Evolutionary conservation across 2,329 filamentous ascomycete genomes (phyloP), one percentile per base, ranked within the genome.

Genomic region (Leptographium wingfieldii): DNA sequence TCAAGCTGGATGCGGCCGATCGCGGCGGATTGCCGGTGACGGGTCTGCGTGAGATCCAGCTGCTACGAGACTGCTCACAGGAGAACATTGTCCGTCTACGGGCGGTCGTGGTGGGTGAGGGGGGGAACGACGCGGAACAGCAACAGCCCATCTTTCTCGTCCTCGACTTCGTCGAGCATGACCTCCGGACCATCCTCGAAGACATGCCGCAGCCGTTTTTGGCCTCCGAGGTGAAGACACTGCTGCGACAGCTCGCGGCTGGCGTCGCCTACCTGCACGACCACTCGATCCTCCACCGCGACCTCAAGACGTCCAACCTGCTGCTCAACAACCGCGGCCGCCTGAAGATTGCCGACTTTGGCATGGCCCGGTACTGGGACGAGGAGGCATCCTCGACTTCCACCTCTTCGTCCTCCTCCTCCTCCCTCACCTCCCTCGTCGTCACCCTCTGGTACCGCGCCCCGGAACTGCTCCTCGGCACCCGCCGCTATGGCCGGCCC

Each of bases 371-470:
- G 33, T 94, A 94, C 74, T 40, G 88, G 60, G 88, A 88, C 57
- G 84, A 90, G 46, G 9, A 40, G 38, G 9, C 31, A 3, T 3
- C 35, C 29, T 19, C 22, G n/a, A n/a, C 51, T 22, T 16, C 40
- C 11, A 33, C 91, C 92, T 4, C 78, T 85, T 0, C 52, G 77
- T 27, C 38, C 12, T 6, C 19, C 3, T 9, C 78, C 5, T 80
- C 85, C 1, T 87, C 88, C 63, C 80, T 97, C 62, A 97, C 94
- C 2, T 88, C 92, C 69, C 82, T 97, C 55, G 94, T 99, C 63
- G 92, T 97, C 22, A 99, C 94, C 7, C 81, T 99, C 7, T 99
- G 94, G 94, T 99, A 99, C 72, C 88, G 94, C 60, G 82, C 89
- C 0, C 94, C 94, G 0, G 94, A 97, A 73, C 81, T 97, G 12